These are phyloP conservation scores for Silene conica DNA, from an alignment of 148 eudicot genomes.

Conservation along the genomic window DNA sequence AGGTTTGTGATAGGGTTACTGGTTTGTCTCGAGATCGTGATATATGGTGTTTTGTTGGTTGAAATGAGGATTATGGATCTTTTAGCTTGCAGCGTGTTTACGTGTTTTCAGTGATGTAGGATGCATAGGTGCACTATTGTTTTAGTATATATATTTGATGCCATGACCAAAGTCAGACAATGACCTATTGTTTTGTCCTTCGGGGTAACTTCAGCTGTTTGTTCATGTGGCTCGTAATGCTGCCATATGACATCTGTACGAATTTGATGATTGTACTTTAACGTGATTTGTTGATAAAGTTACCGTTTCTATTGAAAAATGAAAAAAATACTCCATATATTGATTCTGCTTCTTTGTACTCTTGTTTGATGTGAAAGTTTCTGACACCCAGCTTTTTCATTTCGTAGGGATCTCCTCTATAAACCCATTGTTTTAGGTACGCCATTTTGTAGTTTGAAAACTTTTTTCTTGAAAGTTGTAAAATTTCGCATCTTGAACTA, in stretches of 20 bases:
- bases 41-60: background rate
- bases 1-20: background rate
- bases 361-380: background rate
- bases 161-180: background rate
- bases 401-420: conserved; percentile 68
- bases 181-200: background rate
- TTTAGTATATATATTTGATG: background rate
- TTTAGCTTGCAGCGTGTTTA: background rate
- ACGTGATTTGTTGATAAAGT: background rate
- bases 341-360: background rate
- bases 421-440: conserved; percentile 72
- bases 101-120: background rate
- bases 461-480: background rate
- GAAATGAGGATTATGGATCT: background rate
- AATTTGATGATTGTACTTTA: background rate
- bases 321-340: background rate
- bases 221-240: background rate
- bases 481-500: conserved; percentile 6
- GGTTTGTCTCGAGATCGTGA: background rate
- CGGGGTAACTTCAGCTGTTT: background rate
- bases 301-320: background rate
- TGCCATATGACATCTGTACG: background rate
- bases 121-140: background rate
- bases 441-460: background rate
- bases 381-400: conserved; percentile 13